Evolutionary conservation across 805 yeast species (phyloP).

Genomic region (Cyberlindnera mississippiensis): DNA sequence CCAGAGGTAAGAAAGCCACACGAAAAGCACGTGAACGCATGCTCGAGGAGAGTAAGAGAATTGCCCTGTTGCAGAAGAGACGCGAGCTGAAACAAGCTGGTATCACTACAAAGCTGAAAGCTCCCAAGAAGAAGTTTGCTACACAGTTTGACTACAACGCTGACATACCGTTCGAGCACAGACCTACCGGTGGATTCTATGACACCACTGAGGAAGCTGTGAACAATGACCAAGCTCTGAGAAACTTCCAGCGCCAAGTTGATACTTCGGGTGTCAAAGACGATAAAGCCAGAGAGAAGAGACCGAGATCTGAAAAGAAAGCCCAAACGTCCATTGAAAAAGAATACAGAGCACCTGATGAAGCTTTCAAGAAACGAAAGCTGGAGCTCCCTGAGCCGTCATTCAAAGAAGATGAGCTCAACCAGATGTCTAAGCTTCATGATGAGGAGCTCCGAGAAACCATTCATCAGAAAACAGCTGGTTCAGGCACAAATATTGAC

Average conservation of each 20-base stretch:
- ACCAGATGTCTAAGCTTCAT: slow-evolving; percentile 15
- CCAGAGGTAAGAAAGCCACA: slow-evolving; percentile 93
- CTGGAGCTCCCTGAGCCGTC: slow-evolving; percentile 36
- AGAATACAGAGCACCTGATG: slow-evolving; percentile 8
- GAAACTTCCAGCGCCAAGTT: slow-evolving; percentile 42
- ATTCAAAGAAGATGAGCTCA: slow-evolving; percentile 14
- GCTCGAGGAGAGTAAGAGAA: slow-evolving; percentile 70
- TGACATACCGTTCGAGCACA: slow-evolving; percentile 75
- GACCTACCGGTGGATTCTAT: slow-evolving; percentile 63
- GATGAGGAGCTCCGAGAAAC: slow-evolving; percentile 12
- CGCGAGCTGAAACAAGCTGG: slow-evolving; percentile 83
- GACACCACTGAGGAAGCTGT: slow-evolving; percentile 59
- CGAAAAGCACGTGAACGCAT: slow-evolving; percentile 82
- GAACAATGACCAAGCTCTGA: slow-evolving; percentile 35
- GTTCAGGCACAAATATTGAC: slow-evolving; percentile 7
- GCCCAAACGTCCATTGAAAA: slow-evolving; percentile 24
- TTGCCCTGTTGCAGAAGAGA: slow-evolving; percentile 74
- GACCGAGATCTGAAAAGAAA: slow-evolving; percentile 26
- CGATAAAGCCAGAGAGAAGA: slow-evolving; percentile 30
- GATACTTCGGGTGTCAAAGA: slow-evolving; percentile 42
- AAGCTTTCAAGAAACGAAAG: slow-evolving; percentile 18
- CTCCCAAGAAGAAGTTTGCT: slow-evolving; percentile 48
- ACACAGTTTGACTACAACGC: slow-evolving; percentile 77
- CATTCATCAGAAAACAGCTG: slow-evolving; percentile 9
- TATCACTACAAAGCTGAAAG: slow-evolving; percentile 45